These are phyloP conservation scores for Globisporangium paroecandrum DNA, from an alignment of 352 stramenopile species.

Conservation along the genomic window DNA sequence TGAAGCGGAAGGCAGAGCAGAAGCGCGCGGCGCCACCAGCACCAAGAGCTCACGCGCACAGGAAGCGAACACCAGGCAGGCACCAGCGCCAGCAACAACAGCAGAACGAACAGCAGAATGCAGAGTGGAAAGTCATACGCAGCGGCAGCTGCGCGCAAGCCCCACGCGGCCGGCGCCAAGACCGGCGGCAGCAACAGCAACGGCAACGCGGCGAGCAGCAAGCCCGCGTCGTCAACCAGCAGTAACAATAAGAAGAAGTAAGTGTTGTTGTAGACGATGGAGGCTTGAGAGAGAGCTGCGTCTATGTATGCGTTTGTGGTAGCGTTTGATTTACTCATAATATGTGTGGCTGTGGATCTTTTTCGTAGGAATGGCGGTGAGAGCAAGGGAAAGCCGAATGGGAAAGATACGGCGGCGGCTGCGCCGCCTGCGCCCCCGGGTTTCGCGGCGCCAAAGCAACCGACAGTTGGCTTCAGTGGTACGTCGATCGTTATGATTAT, in stretches of 20 bases:
- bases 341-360: not conserved
- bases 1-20: not conserved
- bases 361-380: conserved; percentile 2
- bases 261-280: conserved; percentile 6
- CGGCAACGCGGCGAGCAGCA: conserved; percentile 2
- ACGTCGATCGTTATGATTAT: conserved; percentile 4
- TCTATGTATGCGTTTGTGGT: not conserved
- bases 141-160: conserved; percentile 14
- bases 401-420: conserved; percentile 7
- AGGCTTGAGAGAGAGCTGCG: not conserved
- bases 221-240: not conserved
- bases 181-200: conserved; percentile 4
- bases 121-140: conserved; percentile 18
- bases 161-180: conserved; percentile 22
- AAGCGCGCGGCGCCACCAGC: not conserved
- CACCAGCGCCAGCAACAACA: not conserved
- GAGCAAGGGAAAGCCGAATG: conserved; percentile 17
- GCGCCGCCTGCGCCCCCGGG: conserved; percentile 5
- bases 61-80: not conserved
- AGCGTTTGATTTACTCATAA: not conserved
- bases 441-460: conserved; percentile 12
- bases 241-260: conserved; percentile 38
- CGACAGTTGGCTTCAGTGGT: conserved; percentile 14
- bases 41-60: not conserved
- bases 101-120: not conserved